Evolutionary conservation across 257 asterid genomes (phyloP), one percentile per base, ranked within the genome.

Genomic region (Solanum lignicaule): DNA sequence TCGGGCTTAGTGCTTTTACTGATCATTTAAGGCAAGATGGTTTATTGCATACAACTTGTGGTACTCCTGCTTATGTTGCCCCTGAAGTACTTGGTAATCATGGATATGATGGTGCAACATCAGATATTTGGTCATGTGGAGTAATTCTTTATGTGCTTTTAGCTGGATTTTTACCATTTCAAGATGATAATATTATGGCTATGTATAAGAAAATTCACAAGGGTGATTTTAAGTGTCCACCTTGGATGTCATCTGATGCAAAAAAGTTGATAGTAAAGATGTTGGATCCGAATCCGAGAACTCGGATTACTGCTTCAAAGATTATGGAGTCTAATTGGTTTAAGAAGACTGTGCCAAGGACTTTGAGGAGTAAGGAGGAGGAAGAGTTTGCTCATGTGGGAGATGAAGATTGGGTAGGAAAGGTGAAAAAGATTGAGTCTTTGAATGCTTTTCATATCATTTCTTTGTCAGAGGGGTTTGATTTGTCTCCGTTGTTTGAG

Each of bases 121-220:
- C 94, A 2, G 97, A 94, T 76, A 93, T 91, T 71, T 94, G 98
- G 98, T 94, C 98, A 7, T 94, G 98, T 52, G 98, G 98, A 7
- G 98, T 94, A 14, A 92, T 94, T 23, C 92, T 94, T 1, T 94
- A 85, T 68, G 98, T 92, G 2, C 87, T 94, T 2, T 60, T 94
- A 23, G 98, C 98, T 10, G 98, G 96, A 0, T 93, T 88, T 39
- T 74, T 94, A 27, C 98, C 98, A 5, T 94, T 94, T 62, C 95
- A 92, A 36, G 98, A 92, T n/a, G 96, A 92, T 6, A 94, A 94
- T 90, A 85, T 92, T 18, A 88, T 94, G 1, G 72, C 90, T 16
- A 92, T 94, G 95, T 94, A 94, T 66, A 88, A 89, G 82, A 93
- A 93, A 79, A 94, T 93, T 10, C 92, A 91, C 89, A 85, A 90